These are phyloP conservation scores for Flammula alnicola DNA, from an alignment of 1,284 basidiomycete species.

Conservation along the genomic window DNA sequence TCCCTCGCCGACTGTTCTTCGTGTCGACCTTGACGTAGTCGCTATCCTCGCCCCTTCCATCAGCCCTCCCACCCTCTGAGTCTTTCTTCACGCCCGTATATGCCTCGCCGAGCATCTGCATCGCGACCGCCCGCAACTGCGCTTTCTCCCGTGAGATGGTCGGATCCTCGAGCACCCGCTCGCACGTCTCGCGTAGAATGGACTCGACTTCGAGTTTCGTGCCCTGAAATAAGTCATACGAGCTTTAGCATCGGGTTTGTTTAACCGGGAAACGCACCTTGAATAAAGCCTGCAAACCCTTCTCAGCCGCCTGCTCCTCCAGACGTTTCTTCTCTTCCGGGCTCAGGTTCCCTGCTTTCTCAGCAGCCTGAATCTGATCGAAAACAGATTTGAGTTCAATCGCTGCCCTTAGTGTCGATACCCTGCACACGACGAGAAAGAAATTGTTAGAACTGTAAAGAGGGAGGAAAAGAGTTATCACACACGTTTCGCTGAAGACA, in stretches of 20 bases:
- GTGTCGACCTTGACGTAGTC: constrained; percentile 89
- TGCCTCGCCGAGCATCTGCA: constrained; percentile 79
- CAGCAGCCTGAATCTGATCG: constrained; percentile 92
- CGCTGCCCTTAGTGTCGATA: constrained; percentile 87
- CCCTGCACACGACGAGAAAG: constrained; percentile 60
- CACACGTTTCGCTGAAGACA: constrained; percentile 91
- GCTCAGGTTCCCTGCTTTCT: constrained; percentile 83
- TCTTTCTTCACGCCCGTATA: constrained; percentile 75
- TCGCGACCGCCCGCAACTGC: constrained; percentile 76
- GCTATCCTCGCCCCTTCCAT: constrained; percentile 44
- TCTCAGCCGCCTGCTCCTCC: constrained; percentile 97
- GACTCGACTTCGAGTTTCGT: constrained; percentile 96
- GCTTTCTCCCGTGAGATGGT: constrained; percentile 62
- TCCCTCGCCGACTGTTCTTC: constrained; percentile 56
- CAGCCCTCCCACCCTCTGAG: constrained; percentile 9
- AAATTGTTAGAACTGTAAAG: background rate
- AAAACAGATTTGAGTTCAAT: constrained; percentile 95
- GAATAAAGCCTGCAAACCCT: constrained; percentile 91
- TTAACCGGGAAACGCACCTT: constrained; percentile 55
- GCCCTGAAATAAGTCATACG: constrained; percentile 53
- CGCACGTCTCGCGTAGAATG: constrained; percentile 92
- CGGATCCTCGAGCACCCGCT: constrained; percentile 76
- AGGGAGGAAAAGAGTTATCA: constrained; percentile 20
- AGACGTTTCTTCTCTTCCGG: constrained; percentile 89
- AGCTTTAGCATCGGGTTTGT: background rate